Evolutionary conservation across 2,329 filamentous ascomycete species (phyloP), one percentile per base, ranked within the genome.

Genomic region (Trichoderma atroviride): DNA sequence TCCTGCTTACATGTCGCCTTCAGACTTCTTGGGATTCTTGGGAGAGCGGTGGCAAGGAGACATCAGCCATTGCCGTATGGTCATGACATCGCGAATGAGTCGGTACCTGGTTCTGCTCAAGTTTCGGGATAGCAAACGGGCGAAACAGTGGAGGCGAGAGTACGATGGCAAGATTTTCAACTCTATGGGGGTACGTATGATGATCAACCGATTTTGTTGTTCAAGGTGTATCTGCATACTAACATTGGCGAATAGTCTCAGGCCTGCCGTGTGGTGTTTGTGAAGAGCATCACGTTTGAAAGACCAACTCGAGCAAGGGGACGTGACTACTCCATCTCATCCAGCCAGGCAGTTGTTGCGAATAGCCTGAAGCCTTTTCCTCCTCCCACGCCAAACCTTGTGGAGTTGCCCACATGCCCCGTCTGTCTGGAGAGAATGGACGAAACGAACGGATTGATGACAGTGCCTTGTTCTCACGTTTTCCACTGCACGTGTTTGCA

Each of bases 351-450:
- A 68, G 76, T 73, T 52, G 80, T 77, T 72, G 83, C 78, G 9
- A 83, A 75, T 73, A 86, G 81, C 27, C 79, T 88, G 6, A 87
- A 86, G 70, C 88, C 88, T 0, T 88, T 89, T 64, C 87, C 88
- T 4, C 89, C 84, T 2, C 87, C 87, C 2, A 97, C 95, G 0
- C 92, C 94, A 1, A 91, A 92, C 61, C 85, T 98, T 1, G 87
- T 97, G 66, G 96, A 99, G 81, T 83, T 99, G 14, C 96, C 96
- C 2, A 98, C 96, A 1, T 99, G 96, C 73, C 94, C 96, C 0
- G 96, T 99, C 11, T 99, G 96, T 74, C 86, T 99, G 5, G 96
- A 99, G 79, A 91, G 95, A 59, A 99, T 99, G 96, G 96, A 99
- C 76, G 95, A 98, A 78, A 97, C 94, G 0, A 96, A 94, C 0